phyloP scores from a whole-genome alignment of 306 rosid genomes.

The Lotus japonicus region DNA sequence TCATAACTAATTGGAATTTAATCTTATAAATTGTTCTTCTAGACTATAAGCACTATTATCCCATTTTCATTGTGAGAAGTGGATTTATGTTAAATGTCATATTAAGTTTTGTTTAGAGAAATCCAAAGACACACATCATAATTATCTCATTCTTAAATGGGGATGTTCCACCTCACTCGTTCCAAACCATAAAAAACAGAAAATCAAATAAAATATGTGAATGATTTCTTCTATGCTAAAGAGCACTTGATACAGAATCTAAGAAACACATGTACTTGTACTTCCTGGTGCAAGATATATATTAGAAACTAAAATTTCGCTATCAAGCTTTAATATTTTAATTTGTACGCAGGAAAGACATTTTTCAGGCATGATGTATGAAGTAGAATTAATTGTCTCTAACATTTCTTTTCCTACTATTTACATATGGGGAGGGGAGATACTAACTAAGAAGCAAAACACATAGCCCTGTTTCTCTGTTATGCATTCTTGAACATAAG shows the following conservation, averaged over 20 bases:
- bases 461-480: background rate
- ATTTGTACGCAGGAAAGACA: conserved; percentile 21
- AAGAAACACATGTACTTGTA: background rate
- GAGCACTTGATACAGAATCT: background rate
- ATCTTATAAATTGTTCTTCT: too few relatives aligned
- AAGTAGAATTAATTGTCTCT: conserved; percentile 23
- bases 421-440: conserved; percentile 17
- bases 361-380: conserved; percentile 8
- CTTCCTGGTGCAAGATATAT: background rate
- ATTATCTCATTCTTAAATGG: background rate
- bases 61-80: too few relatives aligned
- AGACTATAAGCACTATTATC: too few relatives aligned
- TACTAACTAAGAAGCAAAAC: background rate
- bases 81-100: too few relatives aligned
- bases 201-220: background rate
- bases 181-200: background rate
- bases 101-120: background rate
- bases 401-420: conserved; percentile 27
- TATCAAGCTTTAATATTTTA: conserved; percentile 6
- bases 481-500: too few relatives aligned
- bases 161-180: background rate
- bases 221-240: background rate
- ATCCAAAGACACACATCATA: too few relatives aligned
- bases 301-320: background rate
- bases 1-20: too few relatives aligned